Base-by-base conservation (phyloP, 1,139 yeast genomes). In the Groenewaldozyma sp. region DNA sequence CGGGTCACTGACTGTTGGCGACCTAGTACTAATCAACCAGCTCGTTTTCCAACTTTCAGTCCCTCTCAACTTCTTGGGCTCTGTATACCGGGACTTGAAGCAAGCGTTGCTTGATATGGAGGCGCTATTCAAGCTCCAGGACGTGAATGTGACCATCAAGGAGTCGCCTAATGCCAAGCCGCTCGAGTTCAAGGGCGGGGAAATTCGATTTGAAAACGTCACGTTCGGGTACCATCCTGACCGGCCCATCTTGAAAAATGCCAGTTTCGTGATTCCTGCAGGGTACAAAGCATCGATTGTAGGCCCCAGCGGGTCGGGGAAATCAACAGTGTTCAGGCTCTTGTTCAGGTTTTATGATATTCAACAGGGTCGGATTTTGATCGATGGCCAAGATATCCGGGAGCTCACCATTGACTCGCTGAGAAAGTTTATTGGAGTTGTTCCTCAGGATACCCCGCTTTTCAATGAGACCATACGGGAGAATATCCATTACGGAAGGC, bases 361-460 rank as follows among this genome's bases (percentile, higher is more conserved):
- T 2, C 70, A 72, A 35, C 63, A 68, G 27, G 98, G 98, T 10
- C 65, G 86, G 35, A 84, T 91, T 40, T 60, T 79, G 33, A 76
- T 91, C 43, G 95, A 93, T 61, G 95, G 94, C 1, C 94, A 84
- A 54, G 96, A 93, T 60, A 77, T 93, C 39, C 69, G 78, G 36
- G 74, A 78, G 40, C 78, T 88, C 33, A 79, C 80, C 31, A 59
- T 93, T 38, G 91, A 83, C 39, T 76, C 91, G 5, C 67, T 93
- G 40, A 70, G 98, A 49, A 65, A 61, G 40, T 65, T 75, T 5
- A 75, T 91, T 47, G 98, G 97, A 24, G 93, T 91, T 21, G 98
- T 91, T 2, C 98, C 99, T 1, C 99, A 91, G 60, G 99, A 91
- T 50, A 88, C 97, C 0, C 98, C 98, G 3, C 65, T 91, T 40